phyloP scores from a whole-genome alignment of 495 filamentous ascomycete species.

The Xylaria palmicola region DNA sequence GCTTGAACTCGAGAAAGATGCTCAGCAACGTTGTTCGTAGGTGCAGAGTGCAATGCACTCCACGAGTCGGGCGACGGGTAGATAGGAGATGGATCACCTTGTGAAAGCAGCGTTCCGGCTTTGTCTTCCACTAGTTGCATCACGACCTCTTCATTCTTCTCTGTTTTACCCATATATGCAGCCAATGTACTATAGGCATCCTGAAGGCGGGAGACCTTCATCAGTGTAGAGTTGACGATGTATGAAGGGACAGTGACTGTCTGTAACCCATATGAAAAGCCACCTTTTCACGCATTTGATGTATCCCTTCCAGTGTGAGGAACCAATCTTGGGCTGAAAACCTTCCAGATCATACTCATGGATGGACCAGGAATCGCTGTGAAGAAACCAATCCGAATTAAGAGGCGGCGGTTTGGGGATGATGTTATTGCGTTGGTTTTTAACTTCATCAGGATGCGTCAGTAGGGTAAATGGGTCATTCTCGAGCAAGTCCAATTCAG shows the following conservation, averaged over 20 bases:
- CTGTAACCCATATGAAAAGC: background rate
- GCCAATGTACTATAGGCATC: slow-evolving; percentile 7
- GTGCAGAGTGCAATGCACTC: too few species aligned
- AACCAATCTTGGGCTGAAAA: background rate
- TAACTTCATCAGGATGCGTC: background rate
- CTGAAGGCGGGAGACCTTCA: background rate
- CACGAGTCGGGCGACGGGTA: background rate
- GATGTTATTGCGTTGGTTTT: background rate
- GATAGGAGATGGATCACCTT: background rate
- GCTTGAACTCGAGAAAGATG: slow-evolving; percentile 38
- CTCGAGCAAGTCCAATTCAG: background rate
- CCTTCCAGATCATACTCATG: background rate
- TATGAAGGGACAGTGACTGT: background rate
- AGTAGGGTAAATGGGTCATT: background rate
- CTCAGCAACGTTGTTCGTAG: background rate
- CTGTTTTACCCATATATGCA: slow-evolving; percentile 11
- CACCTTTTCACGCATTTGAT: background rate
- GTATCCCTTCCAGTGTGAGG: background rate
- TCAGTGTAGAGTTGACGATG: background rate
- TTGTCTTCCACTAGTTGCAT: slow-evolving; percentile 21
- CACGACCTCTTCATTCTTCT: slow-evolving; percentile 17
- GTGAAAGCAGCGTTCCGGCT: slow-evolving; percentile 4
- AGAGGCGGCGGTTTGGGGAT: background rate
- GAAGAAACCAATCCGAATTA: background rate
- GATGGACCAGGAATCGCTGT: slow-evolving; percentile 9